Percentiles rank a stretch among this genome's conserved stretches.
phyloP scores from a whole-genome alignment of 1,139 yeast genomes.

The Protomyces inouyei region DNA sequence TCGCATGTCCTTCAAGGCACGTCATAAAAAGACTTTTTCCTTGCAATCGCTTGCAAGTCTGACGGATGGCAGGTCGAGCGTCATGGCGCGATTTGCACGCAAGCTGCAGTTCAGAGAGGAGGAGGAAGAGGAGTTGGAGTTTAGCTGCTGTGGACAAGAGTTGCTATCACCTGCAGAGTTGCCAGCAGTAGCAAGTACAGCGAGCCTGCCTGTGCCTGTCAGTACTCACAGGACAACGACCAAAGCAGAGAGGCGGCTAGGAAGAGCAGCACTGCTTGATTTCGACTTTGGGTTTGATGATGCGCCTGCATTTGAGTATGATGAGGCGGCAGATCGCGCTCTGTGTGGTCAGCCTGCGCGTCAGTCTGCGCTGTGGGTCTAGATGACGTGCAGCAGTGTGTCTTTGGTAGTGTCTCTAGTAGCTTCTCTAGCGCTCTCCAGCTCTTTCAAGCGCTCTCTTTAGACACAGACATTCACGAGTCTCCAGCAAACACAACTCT shows the following conservation, averaged over 20 bases:
- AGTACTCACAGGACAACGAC: not conserved
- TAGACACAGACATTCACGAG: too few relatives aligned
- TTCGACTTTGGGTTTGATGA: constrained; percentile 65
- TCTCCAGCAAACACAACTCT: too few relatives aligned
- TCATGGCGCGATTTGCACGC: not conserved
- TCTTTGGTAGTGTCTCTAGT: too few relatives aligned
- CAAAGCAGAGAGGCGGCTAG: not conserved
- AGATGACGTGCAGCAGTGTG: too few relatives aligned
- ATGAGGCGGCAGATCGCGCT: constrained; percentile 52
- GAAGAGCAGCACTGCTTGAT: constrained; percentile 49
- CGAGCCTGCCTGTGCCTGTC: not conserved
- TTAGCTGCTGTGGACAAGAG: not conserved
- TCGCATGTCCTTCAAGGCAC: not conserved
- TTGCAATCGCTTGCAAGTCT: not conserved
- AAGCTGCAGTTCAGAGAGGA: not conserved
- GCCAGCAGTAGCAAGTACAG: not conserved
- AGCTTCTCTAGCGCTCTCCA: too few relatives aligned
- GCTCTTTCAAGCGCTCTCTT: too few relatives aligned
- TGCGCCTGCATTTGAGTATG: constrained; percentile 40
- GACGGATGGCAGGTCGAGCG: not conserved
- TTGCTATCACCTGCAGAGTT: not conserved
- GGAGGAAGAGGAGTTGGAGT: not conserved
- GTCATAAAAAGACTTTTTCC: not conserved
- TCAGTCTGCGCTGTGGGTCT: too few relatives aligned
- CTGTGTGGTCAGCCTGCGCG: too few relatives aligned